Percentiles rank a stretch among this genome's conserved stretches.
phyloP scores from a whole-genome alignment of 768 basidiomycete genomes.

The Austroboletus eburneus region DNA sequence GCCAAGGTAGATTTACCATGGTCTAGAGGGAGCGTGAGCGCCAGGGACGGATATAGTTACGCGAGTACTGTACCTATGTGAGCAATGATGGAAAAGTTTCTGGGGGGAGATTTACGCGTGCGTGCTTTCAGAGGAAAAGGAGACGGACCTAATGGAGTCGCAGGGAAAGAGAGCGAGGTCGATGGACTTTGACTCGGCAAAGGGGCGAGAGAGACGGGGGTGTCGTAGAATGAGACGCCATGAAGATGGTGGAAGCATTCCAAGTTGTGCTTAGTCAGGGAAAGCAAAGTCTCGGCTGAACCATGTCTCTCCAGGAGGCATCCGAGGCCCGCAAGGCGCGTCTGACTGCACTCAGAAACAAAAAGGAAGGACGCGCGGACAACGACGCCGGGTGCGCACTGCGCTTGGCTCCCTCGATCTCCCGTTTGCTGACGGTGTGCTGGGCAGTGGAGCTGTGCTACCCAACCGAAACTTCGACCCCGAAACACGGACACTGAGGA shows the following conservation, averaged over 20 bases:
- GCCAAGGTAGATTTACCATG: slow-evolving; percentile 96
- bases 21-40: slow-evolving; percentile 42
- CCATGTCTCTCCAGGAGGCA: slow-evolving; percentile 68
- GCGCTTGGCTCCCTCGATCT: background rate
- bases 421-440: slow-evolving; percentile 14
- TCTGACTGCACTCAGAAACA: slow-evolving; percentile 68
- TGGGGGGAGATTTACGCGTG: slow-evolving; percentile 22
- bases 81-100: slow-evolving; percentile 95
- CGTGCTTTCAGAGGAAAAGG: background rate
- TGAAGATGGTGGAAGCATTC: slow-evolving; percentile 32
- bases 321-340: slow-evolving; percentile 82
- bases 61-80: slow-evolving; percentile 64
- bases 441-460: slow-evolving; percentile 45
- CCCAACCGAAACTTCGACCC: slow-evolving; percentile 88
- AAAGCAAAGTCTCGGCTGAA: background rate
- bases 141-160: slow-evolving; percentile 59
- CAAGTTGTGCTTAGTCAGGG: slow-evolving; percentile 32
- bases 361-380: slow-evolving; percentile 56
- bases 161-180: slow-evolving; percentile 62
- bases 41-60: background rate
- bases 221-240: slow-evolving; percentile 14
- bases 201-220: slow-evolving; percentile 12
- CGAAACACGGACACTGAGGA: slow-evolving; percentile 72
- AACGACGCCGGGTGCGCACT: slow-evolving; percentile 40
- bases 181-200: slow-evolving; percentile 36